Base-by-base conservation (phyloP, 2,329 filamentous ascomycete species). In the Ceratocystis alfenasii region DNA sequence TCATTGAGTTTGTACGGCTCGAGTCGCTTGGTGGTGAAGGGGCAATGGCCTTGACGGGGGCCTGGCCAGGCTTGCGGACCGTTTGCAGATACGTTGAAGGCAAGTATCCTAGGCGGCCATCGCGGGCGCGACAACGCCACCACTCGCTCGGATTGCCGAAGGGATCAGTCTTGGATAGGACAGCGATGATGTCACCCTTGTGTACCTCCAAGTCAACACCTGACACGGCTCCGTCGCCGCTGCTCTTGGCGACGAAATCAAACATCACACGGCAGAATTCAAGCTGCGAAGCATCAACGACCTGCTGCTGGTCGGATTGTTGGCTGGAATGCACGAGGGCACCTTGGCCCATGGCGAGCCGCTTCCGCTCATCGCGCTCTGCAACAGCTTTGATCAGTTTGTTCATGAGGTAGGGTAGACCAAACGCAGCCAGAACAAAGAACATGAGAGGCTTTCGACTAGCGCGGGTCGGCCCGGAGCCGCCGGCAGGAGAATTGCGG, bases 381-480 rank as follows among this genome's bases (percentile, higher is more conserved):
- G 87, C 84, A 17, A 92, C 90, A 1, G 89, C 82, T 73, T 86
- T 87, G 74, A 99, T 97, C 70, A 96, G 84, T 78, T 96, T 99
- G 76, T 89, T 87, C 92, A 99, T 96, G 62, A 99, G 81, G 74
- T 96, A 99, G 5, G 94, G 94, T 15, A 99, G 82, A 64, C 94
- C 95, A 72, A 99, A 96, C 4, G 95, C 92, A 20, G 94, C 93
- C 55, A 95, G 80, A 68, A 96, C 80, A 80, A 99, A 99, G 80
- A 99, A 93, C 73, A 99, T 83, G 72, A 99, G 90, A 0, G 94
- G 94, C 76, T 97, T 99, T 74, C 89, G 90, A 73, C 90, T 96
- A 20, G 93, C 92, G 71, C 85, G 87, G 17, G 80, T 80, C 0
- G 87, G 80, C 1, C 84, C 81, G 70, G 89, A 90, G 70, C 90